phyloP scores from a whole-genome alignment of 1,284 basidiomycete genomes.

The Trichosporon asahii region DNA sequence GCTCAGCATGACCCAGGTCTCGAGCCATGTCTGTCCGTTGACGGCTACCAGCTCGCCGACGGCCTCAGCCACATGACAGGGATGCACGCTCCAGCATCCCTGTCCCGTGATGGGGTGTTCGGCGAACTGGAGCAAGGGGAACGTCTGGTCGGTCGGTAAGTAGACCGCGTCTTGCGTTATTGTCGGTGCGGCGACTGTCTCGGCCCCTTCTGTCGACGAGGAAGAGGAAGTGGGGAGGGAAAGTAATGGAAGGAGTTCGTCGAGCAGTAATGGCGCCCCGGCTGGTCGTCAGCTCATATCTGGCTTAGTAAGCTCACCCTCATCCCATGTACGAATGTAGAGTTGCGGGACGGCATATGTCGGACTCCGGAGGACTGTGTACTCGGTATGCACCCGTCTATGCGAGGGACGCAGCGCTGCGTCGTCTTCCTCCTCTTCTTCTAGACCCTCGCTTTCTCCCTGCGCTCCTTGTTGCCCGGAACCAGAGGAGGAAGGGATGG shows the following conservation, averaged over 20 bases:
- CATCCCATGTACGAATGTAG: conserved; percentile 36
- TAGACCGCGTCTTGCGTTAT: conserved; percentile 19
- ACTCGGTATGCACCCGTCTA: conserved; percentile 25
- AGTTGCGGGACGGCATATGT: conserved; percentile 37
- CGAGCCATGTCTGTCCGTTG: conserved; percentile 31
- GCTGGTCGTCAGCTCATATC: conserved; percentile 18
- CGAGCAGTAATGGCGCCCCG: conserved; percentile 29
- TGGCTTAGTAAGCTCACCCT: conserved; percentile 27
- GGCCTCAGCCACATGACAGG: conserved; percentile 31
- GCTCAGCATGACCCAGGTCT: conserved; percentile 42
- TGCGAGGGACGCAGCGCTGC: conserved; percentile 4
- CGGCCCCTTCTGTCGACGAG: not conserved
- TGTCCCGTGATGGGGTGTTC: conserved; percentile 37
- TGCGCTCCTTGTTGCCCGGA: not conserved
- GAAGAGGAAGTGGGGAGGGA: conserved; percentile 9
- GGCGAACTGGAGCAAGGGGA: conserved; percentile 35
- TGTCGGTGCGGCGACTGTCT: not conserved
- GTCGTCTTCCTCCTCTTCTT: conserved; percentile 21
- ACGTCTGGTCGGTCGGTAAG: conserved; percentile 26
- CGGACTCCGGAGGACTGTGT: conserved; percentile 31
- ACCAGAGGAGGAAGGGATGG: not conserved
- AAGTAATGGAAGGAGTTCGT: conserved; percentile 13
- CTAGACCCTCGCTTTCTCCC: not conserved
- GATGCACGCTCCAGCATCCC: conserved; percentile 37
- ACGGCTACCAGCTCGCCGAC: conserved; percentile 29